These are phyloP conservation scores for Pichia sp. DNA, from an alignment of 1,139 yeast species.

Conservation along the genomic window DNA sequence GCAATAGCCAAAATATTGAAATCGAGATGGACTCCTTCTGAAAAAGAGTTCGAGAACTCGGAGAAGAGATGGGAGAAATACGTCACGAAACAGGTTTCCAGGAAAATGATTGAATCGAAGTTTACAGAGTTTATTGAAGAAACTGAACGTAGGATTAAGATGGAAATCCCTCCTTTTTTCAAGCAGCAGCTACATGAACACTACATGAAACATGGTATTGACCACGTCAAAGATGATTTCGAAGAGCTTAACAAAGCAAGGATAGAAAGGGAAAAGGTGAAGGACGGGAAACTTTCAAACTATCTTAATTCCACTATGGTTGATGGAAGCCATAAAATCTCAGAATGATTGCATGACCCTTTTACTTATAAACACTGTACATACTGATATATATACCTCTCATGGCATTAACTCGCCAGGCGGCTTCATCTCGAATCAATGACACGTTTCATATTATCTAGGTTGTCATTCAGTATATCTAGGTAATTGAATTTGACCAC, in stretches of 20 bases:
- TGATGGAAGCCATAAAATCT: background rate
- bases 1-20: constrained; percentile 74
- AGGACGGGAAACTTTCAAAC: constrained; percentile 11
- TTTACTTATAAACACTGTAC: no score
- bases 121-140: constrained; percentile 24
- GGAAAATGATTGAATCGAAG: constrained; percentile 22
- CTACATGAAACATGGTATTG: constrained; percentile 23
- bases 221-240: constrained; percentile 23
- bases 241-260: constrained; percentile 23
- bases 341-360: no score
- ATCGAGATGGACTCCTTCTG: constrained; percentile 70
- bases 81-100: constrained; percentile 20
- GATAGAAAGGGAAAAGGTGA: constrained; percentile 18
- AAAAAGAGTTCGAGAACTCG: constrained; percentile 39
- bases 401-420: no score
- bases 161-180: constrained; percentile 30
- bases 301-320: constrained; percentile 4
- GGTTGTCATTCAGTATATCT: constrained; percentile 30
- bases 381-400: background rate
- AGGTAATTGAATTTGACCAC: constrained; percentile 27
- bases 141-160: constrained; percentile 28
- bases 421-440: constrained; percentile 1
- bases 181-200: constrained; percentile 24
- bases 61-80: constrained; percentile 25
- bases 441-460: constrained; percentile 20